Evolutionary conservation across 257 asterid genomes (phyloP).

Genomic region (Craterostigma plantagineum): DNA sequence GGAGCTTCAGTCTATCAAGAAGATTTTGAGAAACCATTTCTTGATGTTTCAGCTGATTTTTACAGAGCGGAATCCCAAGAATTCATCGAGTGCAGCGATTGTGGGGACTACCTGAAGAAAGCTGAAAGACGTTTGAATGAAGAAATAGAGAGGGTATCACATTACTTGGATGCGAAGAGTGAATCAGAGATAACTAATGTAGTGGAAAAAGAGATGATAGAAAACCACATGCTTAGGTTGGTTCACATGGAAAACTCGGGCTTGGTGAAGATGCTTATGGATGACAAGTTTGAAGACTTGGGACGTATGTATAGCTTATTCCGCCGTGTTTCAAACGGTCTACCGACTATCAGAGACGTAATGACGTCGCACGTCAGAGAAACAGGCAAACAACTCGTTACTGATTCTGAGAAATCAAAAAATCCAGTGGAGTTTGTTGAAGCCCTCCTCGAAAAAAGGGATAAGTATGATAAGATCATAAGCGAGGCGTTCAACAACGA

Average conservation of each 20-base stretch:
- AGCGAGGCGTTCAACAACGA: conserved; percentile 30
- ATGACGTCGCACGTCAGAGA: conserved; percentile 74
- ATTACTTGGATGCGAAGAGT: conserved; percentile 59
- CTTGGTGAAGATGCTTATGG: conserved; percentile 59
- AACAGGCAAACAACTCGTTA: conserved; percentile 73
- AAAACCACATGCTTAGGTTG: conserved; percentile 57
- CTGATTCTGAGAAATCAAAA: conserved; percentile 73
- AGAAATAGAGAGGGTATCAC: conserved; percentile 81
- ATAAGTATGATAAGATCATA: conserved; percentile 37
- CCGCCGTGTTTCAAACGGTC: conserved; percentile 50
- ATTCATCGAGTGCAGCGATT: conserved; percentile 61
- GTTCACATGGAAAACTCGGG: conserved; percentile 91
- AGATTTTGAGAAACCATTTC: conserved; percentile 74
- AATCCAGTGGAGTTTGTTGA: conserved; percentile 72
- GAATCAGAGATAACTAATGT: conserved; percentile 56
- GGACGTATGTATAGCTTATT: conserved; percentile 68
- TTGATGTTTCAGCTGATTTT: conserved; percentile 60
- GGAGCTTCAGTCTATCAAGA: conserved; percentile 71
- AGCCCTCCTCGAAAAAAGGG: conserved; percentile 37
- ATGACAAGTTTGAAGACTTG: conserved; percentile 61
- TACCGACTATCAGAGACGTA: conserved; percentile 42
- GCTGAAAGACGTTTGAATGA: conserved; percentile 75
- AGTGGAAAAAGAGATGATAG: conserved; percentile 80
- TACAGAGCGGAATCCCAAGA: conserved; percentile 73
- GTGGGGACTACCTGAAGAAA: conserved; percentile 75